Conservation (phyloP, 306 rosid genomes). For the Leucaena leucocephala region DNA sequence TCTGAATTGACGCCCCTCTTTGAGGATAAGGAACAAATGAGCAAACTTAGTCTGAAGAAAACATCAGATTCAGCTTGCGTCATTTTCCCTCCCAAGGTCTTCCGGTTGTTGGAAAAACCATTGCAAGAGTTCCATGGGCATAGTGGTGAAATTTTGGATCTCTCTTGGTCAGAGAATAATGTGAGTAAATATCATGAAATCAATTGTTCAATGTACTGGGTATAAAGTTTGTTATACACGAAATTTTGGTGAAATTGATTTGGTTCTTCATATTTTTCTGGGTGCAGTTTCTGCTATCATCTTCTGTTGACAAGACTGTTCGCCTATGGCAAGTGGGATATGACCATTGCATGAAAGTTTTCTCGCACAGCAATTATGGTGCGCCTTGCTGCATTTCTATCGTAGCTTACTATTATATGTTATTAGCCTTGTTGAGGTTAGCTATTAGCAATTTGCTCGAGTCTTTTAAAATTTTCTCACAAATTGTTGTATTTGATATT, state of each 20-base stretch:
- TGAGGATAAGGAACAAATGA: conserved; percentile 67
- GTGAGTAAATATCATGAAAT: conserved; percentile 58
- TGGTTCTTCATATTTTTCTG: conserved; percentile 27
- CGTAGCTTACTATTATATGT: background rate
- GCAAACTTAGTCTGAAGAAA: conserved; percentile 57
- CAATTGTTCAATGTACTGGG: conserved; percentile 23
- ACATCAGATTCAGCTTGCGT: conserved; percentile 87
- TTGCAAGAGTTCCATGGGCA: conserved; percentile 87
- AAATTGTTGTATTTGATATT: conserved; percentile 33
- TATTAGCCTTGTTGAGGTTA: conserved; percentile 24
- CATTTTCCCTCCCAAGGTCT: conserved; percentile 80
- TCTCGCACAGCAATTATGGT: conserved; percentile 95
- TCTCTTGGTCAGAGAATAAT: conserved; percentile 92
- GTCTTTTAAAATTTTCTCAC: conserved; percentile 30
- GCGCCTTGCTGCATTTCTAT: conserved; percentile 31
- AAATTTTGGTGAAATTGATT: conserved; percentile 30
- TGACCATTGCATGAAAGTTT: conserved; percentile 71
- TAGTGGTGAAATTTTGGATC: conserved; percentile 71
- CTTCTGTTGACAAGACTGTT: conserved; percentile 88
- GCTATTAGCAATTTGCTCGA: conserved; percentile 27
- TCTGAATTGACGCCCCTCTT: conserved; percentile 82
- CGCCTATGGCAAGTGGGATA: conserved; percentile 84
- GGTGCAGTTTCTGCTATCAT: conserved; percentile 83
- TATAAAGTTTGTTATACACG: conserved; percentile 6
- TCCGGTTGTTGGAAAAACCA: conserved; percentile 80